Conservation (phyloP, 495 filamentous ascomycete species). For the Aspergillus biplanus region DNA sequence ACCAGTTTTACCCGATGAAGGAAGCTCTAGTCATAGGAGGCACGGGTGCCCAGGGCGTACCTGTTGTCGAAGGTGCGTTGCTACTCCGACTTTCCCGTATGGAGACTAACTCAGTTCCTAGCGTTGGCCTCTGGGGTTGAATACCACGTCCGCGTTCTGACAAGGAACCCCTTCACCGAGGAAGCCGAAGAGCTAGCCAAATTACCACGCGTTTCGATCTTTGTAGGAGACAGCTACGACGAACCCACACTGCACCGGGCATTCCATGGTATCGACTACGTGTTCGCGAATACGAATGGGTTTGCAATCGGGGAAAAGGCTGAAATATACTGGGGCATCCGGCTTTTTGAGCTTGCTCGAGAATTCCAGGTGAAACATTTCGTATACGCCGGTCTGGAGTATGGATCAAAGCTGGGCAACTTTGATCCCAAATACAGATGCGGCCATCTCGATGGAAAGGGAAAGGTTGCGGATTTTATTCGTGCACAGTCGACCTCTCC, state of each 20-base stretch:
- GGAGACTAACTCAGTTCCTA: not conserved
- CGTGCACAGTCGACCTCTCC: constrained; percentile 38
- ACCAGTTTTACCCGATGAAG: not conserved
- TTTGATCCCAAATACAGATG: constrained; percentile 13
- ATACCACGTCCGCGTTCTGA: constrained; percentile 53
- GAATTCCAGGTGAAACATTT: constrained; percentile 55
- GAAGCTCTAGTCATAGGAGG: constrained; percentile 53
- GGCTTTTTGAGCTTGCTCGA: constrained; percentile 56
- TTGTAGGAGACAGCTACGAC: constrained; percentile 39
- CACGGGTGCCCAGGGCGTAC: constrained; percentile 59
- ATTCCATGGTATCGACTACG: constrained; percentile 35
- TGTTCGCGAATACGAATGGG: constrained; percentile 58
- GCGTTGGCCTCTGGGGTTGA: constrained; percentile 43
- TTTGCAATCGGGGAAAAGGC: constrained; percentile 57
- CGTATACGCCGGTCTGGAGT: constrained; percentile 52
- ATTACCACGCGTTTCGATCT: constrained; percentile 46
- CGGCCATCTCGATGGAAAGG: constrained; percentile 37
- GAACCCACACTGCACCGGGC: constrained; percentile 38
- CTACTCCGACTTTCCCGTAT: not conserved
- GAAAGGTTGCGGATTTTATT: constrained; percentile 50
- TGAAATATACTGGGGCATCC: constrained; percentile 60
- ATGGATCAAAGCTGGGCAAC: constrained; percentile 46
- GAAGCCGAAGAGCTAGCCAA: constrained; percentile 43
- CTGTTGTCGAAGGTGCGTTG: constrained; percentile 42
- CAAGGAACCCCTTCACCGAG: constrained; percentile 44